Percentiles rank a stretch among this genome's conserved stretches.
These are phyloP conservation scores for Batkoa obscura DNA, from an alignment of 371 early-diverging fungal species.

Conservation along the genomic window DNA sequence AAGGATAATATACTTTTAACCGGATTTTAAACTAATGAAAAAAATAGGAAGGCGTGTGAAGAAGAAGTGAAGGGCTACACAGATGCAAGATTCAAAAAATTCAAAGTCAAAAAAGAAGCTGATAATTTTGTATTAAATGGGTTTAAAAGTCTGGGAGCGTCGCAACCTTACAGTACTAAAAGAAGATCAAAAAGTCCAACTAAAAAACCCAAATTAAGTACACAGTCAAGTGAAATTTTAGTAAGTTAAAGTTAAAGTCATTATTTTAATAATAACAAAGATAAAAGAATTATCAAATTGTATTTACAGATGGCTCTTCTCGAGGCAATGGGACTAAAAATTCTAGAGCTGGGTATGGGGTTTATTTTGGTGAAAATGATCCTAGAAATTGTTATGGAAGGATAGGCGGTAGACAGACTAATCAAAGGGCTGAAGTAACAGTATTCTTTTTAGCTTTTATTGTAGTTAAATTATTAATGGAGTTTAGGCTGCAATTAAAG, in stretches of 20 bases:
- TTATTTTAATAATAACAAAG: slow-evolving; percentile 2
- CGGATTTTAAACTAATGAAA: background rate
- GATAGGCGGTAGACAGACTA: slow-evolving; percentile 41
- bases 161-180: background rate
- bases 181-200: background rate
- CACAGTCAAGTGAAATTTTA: background rate
- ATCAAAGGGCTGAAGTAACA: slow-evolving; percentile 69
- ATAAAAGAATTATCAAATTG: slow-evolving; percentile 8
- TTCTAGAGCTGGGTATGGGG: slow-evolving; percentile 61
- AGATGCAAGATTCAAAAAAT: background rate
- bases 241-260: background rate
- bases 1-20: background rate
- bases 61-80: background rate
- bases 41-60: background rate
- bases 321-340: slow-evolving; percentile 32
- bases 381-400: slow-evolving; percentile 50
- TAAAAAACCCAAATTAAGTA: background rate
- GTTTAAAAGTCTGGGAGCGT: background rate
- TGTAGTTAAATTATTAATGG: background rate
- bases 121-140: background rate
- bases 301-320: slow-evolving; percentile 70
- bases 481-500: slow-evolving; percentile 37
- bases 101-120: background rate
- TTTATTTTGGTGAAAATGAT: slow-evolving; percentile 57
- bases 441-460: slow-evolving; percentile 12